Evolutionary conservation across 306 rosid species (phyloP).

Genomic region (Cyclanthera cordifolia): DNA sequence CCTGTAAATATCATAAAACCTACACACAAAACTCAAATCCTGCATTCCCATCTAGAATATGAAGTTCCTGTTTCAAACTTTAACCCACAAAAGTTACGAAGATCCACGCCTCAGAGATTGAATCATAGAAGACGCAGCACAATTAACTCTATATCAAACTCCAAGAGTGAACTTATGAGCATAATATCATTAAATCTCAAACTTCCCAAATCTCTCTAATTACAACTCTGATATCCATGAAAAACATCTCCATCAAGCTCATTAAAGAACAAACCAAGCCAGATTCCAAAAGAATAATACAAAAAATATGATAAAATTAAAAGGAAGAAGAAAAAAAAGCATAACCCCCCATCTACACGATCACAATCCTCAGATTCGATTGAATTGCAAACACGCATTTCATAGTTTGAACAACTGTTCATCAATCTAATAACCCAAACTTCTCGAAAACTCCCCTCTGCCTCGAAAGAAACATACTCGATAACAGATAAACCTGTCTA

Average conservation of each 20-base stretch:
- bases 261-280: not conserved
- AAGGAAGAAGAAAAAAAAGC: not conserved
- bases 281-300: not conserved
- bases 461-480: not conserved
- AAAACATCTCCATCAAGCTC: slow-evolving; percentile 4
- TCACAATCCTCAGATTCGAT: not conserved
- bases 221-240: not conserved
- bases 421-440: not conserved
- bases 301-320: not conserved
- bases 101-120: not conserved
- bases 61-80: not conserved
- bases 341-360: not conserved
- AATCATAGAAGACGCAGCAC: not conserved
- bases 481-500: not conserved
- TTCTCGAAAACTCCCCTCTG: not conserved
- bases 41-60: slow-evolving; percentile 3
- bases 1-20: not conserved
- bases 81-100: not conserved
- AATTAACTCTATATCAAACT: slow-evolving; percentile 1
- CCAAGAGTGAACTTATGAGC: not conserved
- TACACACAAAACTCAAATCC: slow-evolving; percentile 5
- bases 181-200: not conserved
- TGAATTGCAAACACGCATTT: not conserved
- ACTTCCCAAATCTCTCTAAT: not conserved
- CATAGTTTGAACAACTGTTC: not conserved